A percentile compares a stretch with the other conserved stretches of the same genome.
Conservation (phyloP, 768 basidiomycete species). For the Agaricus subrufescens region DNA sequence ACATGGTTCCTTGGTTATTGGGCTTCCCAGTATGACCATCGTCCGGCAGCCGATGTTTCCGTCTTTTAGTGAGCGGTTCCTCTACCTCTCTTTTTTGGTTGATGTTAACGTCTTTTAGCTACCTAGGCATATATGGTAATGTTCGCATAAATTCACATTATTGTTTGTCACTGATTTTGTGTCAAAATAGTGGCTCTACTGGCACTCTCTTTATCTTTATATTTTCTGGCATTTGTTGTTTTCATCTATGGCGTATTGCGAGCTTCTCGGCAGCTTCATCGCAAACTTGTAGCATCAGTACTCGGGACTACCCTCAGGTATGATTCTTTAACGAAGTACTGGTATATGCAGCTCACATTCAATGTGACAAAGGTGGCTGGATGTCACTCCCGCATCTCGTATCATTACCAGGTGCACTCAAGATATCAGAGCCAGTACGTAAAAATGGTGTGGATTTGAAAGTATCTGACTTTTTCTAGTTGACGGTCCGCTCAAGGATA, state of each 20-base stretch:
- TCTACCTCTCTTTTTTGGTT: neutral
- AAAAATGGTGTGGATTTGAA: no score
- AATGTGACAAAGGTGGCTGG: conserved; percentile 33
- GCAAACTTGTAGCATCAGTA: conserved; percentile 44
- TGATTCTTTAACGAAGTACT: neutral
- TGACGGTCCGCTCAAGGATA: conserved; percentile 35
- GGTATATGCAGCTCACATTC: neutral
- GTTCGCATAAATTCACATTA: neutral
- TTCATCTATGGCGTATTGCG: conserved; percentile 44
- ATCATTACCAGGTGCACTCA: conserved; percentile 62
- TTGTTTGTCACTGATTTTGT: neutral
- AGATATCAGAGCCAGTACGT: conserved; percentile 44
- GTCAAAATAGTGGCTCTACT: conserved; percentile 5
- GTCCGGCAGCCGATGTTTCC: conserved; percentile 26
- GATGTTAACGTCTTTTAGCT: conserved; percentile 30
- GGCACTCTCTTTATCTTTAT: conserved; percentile 19
- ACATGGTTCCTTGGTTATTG: conserved; percentile 44
- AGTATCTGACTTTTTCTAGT: conserved; percentile 24
- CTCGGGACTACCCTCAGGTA: conserved; percentile 58
- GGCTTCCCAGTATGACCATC: conserved; percentile 36
- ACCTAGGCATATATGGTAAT: conserved; percentile 36
- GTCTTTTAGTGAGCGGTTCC: conserved; percentile 29
- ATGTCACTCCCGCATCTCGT: conserved; percentile 37
- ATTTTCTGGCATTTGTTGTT: conserved; percentile 27
- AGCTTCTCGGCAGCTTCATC: conserved; percentile 50